These are phyloP conservation scores for Cornus controversa DNA, from an alignment of 148 eudicot species.

Conservation along the genomic window DNA sequence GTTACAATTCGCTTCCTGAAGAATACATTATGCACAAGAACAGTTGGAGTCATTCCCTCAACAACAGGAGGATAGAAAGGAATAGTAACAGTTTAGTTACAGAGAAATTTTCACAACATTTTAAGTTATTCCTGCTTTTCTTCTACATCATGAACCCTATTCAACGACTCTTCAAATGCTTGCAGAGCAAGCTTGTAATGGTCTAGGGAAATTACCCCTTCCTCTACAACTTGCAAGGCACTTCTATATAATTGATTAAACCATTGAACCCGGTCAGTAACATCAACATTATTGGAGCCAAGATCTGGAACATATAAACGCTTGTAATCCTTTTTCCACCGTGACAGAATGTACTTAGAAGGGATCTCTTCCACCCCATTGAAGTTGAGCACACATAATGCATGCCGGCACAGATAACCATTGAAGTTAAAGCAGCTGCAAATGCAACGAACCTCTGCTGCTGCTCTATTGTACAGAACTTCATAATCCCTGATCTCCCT, in stretches of 20 bases:
- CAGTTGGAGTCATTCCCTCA: neutral
- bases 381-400: slow-evolving; percentile 65
- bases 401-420: slow-evolving; percentile 76
- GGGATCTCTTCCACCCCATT: slow-evolving; percentile 79
- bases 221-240: slow-evolving; percentile 78
- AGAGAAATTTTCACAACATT: neutral
- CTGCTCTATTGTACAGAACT: slow-evolving; percentile 58
- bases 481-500: slow-evolving; percentile 68
- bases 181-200: slow-evolving; percentile 67
- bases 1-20: neutral
- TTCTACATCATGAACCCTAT: slow-evolving; percentile 57
- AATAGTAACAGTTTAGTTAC: neutral
- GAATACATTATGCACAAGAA: slow-evolving; percentile 7
- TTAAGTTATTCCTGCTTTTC: slow-evolving; percentile 35
- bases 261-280: slow-evolving; percentile 38
- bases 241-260: slow-evolving; percentile 58
- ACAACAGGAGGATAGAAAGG: neutral
- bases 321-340: slow-evolving; percentile 78
- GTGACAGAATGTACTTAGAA: slow-evolving; percentile 51
- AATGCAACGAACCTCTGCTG: slow-evolving; percentile 66
- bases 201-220: slow-evolving; percentile 64
- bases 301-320: slow-evolving; percentile 41
- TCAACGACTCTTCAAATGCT: slow-evolving; percentile 67
- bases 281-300: slow-evolving; percentile 27
- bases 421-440: slow-evolving; percentile 76